Percentiles rank a stretch among this genome's conserved stretches.
These are phyloP conservation scores for Rutstroemia sp. DNA, from an alignment of 2,329 filamentous ascomycete genomes.

Conservation along the genomic window DNA sequence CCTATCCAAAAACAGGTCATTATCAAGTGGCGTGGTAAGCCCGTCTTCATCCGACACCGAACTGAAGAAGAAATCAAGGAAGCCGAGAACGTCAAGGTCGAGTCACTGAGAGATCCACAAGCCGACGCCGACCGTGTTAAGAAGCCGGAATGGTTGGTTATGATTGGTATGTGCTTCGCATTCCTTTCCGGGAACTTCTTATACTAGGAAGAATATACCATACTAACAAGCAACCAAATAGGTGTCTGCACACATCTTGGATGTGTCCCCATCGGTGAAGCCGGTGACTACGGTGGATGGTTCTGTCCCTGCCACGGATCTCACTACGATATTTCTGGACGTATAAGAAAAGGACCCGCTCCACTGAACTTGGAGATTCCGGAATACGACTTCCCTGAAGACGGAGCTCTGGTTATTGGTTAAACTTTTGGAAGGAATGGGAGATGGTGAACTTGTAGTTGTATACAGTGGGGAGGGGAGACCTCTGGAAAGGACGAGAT, in stretches of 20 bases:
- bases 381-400: constrained; percentile 85
- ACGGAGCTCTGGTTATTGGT: constrained; percentile 85
- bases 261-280: constrained; percentile 98
- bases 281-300: constrained; percentile 97
- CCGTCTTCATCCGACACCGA: constrained; percentile 98
- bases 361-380: constrained; percentile 97
- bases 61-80: constrained; percentile 89
- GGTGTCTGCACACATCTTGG: constrained; percentile 98
- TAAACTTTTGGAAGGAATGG: constrained; percentile 40
- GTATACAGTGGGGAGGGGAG: constrained; percentile 8
- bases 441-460: constrained; percentile 3
- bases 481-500: neutral
- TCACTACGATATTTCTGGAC: constrained; percentile 99
- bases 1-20: constrained; percentile 57
- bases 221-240: constrained; percentile 31
- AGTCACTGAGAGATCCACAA: constrained; percentile 84
- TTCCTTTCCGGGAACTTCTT: neutral
- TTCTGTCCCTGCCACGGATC: constrained; percentile 99
- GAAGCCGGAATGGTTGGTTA: constrained; percentile 98
- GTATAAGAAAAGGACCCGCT: constrained; percentile 94
- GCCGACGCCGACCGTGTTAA: constrained; percentile 87
- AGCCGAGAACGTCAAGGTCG: constrained; percentile 80
- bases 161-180: constrained; percentile 65
- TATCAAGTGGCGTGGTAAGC: constrained; percentile 99
- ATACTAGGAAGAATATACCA: constrained; percentile 15